Percentiles rank a stretch among this genome's conserved stretches.
Conservation (phyloP, 2,329 filamentous ascomycete genomes). For the Cordyceps fumosorosea region DNA sequence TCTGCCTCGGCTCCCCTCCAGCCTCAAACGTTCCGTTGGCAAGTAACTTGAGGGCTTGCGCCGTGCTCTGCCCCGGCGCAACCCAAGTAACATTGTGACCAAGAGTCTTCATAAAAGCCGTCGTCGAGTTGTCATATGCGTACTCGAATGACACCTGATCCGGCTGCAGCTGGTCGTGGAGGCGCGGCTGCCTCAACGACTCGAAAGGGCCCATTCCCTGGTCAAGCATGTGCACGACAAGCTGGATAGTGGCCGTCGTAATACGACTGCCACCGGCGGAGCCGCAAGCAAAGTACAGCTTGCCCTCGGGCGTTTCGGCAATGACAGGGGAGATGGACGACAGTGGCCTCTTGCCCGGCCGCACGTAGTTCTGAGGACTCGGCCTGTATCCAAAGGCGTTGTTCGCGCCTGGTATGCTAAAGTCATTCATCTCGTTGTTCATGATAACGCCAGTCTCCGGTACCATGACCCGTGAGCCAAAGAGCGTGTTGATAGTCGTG, state of each 20-base stretch:
- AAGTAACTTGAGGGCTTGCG: slow-evolving; percentile 63
- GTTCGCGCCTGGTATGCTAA: slow-evolving; percentile 63
- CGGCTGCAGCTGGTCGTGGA: slow-evolving; percentile 80
- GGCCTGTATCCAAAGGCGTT: slow-evolving; percentile 77
- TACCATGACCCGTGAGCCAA: slow-evolving; percentile 68
- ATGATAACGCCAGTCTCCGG: slow-evolving; percentile 78
- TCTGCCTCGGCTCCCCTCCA: slow-evolving; percentile 74
- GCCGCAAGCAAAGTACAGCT: slow-evolving; percentile 65
- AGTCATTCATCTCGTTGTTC: slow-evolving; percentile 61
- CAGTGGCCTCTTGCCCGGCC: slow-evolving; percentile 69
- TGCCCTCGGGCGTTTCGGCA: slow-evolving; percentile 61
- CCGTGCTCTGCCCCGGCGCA: slow-evolving; percentile 57
- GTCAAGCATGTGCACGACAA: slow-evolving; percentile 68
- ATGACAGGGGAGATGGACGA: slow-evolving; percentile 75
- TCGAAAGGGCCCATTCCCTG: slow-evolving; percentile 51
- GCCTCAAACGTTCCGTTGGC: slow-evolving; percentile 67
- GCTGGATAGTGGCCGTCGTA: slow-evolving; percentile 76
- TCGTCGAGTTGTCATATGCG: slow-evolving; percentile 61
- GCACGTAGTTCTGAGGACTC: slow-evolving; percentile 66
- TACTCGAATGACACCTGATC: slow-evolving; percentile 65
- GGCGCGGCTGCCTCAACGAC: slow-evolving; percentile 59
- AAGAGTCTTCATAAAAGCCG: slow-evolving; percentile 55
- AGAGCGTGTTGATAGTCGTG: slow-evolving; percentile 74
- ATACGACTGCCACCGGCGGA: slow-evolving; percentile 80
- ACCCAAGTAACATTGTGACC: slow-evolving; percentile 74